Percentiles rank a stretch among this genome's conserved stretches.
Conservation (phyloP, 495 filamentous ascomycete species). For the Penicillium egyptiacum region DNA sequence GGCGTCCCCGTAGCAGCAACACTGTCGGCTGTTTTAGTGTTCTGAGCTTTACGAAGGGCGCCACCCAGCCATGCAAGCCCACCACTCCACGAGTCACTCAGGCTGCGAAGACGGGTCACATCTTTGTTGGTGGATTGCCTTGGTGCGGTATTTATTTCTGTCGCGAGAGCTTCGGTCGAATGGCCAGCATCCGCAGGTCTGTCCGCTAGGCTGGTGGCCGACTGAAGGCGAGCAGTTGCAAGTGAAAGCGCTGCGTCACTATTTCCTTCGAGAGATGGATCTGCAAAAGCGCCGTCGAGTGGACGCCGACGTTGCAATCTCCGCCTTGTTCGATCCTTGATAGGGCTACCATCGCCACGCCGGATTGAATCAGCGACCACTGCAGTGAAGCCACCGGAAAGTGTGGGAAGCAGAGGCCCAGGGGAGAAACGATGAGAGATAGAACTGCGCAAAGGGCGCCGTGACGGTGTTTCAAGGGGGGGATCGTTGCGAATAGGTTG, state of each 20-base stretch:
- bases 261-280: slow-evolving; percentile 21
- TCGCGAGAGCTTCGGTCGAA: slow-evolving; percentile 30
- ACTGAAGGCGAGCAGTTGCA: slow-evolving; percentile 34
- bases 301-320: slow-evolving; percentile 30
- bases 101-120: slow-evolving; percentile 37
- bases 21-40: slow-evolving; percentile 13
- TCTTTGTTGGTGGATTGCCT: slow-evolving; percentile 22
- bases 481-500: slow-evolving; percentile 22
- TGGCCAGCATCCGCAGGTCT: slow-evolving; percentile 27
- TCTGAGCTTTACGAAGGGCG: slow-evolving; percentile 20
- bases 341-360: slow-evolving; percentile 48
- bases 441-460: slow-evolving; percentile 36
- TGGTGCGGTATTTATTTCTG: slow-evolving; percentile 13
- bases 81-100: slow-evolving; percentile 48
- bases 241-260: slow-evolving; percentile 24
- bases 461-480: slow-evolving; percentile 38
- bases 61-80: slow-evolving; percentile 47
- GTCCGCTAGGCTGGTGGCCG: slow-evolving; percentile 27
- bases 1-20: slow-evolving; percentile 19
- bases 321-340: slow-evolving; percentile 34
- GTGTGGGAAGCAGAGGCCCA: slow-evolving; percentile 36
- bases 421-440: slow-evolving; percentile 46
- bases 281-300: slow-evolving; percentile 31
- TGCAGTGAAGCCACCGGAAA: slow-evolving; percentile 57
- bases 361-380: slow-evolving; percentile 63